Percentiles rank a stretch among this genome's conserved stretches.
These are phyloP conservation scores for Podospora appendiculata DNA, from an alignment of 495 filamentous ascomycete species.

Conservation along the genomic window DNA sequence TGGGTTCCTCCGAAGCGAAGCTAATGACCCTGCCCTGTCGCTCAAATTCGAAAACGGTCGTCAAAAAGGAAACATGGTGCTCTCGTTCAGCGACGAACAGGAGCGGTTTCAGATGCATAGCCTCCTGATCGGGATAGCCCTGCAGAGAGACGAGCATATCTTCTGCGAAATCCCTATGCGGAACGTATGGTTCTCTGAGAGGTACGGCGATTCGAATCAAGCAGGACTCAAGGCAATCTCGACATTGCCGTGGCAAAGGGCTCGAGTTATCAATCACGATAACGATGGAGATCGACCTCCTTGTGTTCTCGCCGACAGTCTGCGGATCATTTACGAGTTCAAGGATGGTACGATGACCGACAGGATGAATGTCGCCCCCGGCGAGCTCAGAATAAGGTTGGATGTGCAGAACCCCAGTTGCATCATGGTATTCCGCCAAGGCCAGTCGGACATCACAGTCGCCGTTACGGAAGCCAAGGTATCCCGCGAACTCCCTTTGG, in stretches of 20 bases:
- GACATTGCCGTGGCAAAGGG: conserved; percentile 37
- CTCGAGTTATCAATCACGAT: conserved; percentile 49
- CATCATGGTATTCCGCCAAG: conserved; percentile 55
- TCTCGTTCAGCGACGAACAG: conserved; percentile 64
- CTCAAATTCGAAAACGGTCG: conserved; percentile 63
- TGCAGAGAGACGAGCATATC: conserved; percentile 52
- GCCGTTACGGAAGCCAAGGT: conserved; percentile 58
- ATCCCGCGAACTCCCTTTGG: conserved; percentile 45
- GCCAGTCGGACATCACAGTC: conserved; percentile 61
- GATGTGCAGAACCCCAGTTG: conserved; percentile 52
- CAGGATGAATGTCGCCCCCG: conserved; percentile 67
- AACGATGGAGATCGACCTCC: conserved; percentile 35
- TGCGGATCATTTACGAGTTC: conserved; percentile 60
- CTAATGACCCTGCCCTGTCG: conserved; percentile 57
- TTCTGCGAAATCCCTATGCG: conserved; percentile 54
- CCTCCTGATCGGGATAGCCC: conserved; percentile 57
- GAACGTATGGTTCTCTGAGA: conserved; percentile 55
- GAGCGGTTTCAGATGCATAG: conserved; percentile 61
- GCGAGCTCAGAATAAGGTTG: conserved; percentile 58
- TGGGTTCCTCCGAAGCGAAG: conserved; percentile 59
- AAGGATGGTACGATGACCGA: conserved; percentile 66
- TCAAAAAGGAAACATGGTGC: conserved; percentile 55
- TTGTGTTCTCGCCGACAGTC: conserved; percentile 60
- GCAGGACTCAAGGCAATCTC: conserved; percentile 37
- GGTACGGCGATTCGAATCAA: conserved; percentile 29